Evolutionary conservation across 2,329 filamentous ascomycete species (phyloP).

Genomic region (Fusarium nygamai): DNA sequence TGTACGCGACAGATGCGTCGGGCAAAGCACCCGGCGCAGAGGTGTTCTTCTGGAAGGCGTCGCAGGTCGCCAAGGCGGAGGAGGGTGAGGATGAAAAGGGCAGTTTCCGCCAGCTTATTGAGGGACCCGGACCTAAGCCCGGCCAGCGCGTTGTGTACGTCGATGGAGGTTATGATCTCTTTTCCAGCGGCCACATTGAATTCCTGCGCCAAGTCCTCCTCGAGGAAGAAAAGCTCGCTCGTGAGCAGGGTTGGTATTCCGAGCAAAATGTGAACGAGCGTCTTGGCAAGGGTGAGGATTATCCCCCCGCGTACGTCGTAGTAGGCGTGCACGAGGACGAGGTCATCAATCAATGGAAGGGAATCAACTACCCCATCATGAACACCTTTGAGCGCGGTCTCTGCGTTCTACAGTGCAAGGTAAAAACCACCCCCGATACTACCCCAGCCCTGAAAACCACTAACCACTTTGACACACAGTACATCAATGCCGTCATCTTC

Average conservation of each 20-base stretch:
- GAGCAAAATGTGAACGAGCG: conserved; percentile 71
- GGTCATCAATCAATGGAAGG: conserved; percentile 96
- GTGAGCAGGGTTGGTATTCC: conserved; percentile 77
- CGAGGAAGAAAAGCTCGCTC: conserved; percentile 76
- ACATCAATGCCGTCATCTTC: conserved; percentile 88
- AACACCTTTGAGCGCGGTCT: conserved; percentile 97
- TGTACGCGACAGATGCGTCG: conserved; percentile 89
- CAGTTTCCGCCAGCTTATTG: conserved; percentile 73
- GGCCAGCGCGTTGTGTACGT: conserved; percentile 93
- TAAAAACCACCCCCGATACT: conserved; percentile 52
- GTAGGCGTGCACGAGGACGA: conserved; percentile 94
- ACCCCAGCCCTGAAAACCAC: not conserved
- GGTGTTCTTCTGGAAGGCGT: conserved; percentile 84
- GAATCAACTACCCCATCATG: conserved; percentile 99
- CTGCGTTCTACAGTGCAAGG: conserved; percentile 93
- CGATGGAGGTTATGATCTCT: conserved; percentile 95
- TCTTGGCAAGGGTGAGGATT: conserved; percentile 74
- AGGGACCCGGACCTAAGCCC: conserved; percentile 74
- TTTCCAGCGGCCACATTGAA: conserved; percentile 96
- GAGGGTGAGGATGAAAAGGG: conserved; percentile 68
- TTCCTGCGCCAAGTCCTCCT: conserved; percentile 83
- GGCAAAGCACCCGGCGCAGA: conserved; percentile 81
- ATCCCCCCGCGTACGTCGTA: conserved; percentile 85
- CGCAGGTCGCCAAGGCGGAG: conserved; percentile 57
- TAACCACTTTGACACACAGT: conserved; percentile 59